A percentile compares a stretch with the other conserved stretches of the same genome.
These are phyloP conservation scores for Aureobasidium sp. DNA, from an alignment of 2,329 filamentous ascomycete species.

Conservation along the genomic window DNA sequence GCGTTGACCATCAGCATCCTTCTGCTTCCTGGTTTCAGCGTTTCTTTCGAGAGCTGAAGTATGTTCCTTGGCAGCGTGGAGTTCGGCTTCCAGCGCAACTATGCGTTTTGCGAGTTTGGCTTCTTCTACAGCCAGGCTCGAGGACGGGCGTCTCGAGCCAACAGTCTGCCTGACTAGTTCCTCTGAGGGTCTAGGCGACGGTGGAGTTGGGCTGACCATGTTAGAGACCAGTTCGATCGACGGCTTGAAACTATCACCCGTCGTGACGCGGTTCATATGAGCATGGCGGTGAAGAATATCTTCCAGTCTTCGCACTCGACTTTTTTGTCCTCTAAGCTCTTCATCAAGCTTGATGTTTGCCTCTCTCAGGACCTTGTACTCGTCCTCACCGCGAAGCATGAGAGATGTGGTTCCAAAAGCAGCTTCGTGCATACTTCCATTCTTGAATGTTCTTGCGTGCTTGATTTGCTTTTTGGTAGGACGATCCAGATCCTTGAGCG, in stretches of 20 bases:
- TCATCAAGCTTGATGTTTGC: slow-evolving; percentile 50
- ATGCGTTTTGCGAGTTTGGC: slow-evolving; percentile 54
- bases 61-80: slow-evolving; percentile 63
- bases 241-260: slow-evolving; percentile 23
- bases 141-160: slow-evolving; percentile 52
- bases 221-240: slow-evolving; percentile 14
- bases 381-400: slow-evolving; percentile 78
- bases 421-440: slow-evolving; percentile 90
- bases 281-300: slow-evolving; percentile 82
- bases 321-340: slow-evolving; percentile 76
- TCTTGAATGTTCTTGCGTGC: slow-evolving; percentile 88
- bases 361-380: slow-evolving; percentile 48
- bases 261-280: slow-evolving; percentile 42
- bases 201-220: slow-evolving; percentile 13
- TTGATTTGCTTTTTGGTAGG: slow-evolving; percentile 82
- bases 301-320: slow-evolving; percentile 85
- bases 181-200: slow-evolving; percentile 30
- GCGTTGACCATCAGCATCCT: slow-evolving; percentile 53
- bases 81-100: slow-evolving; percentile 65
- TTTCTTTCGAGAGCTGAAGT: slow-evolving; percentile 62
- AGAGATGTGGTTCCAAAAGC: slow-evolving; percentile 78
- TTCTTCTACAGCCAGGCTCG: slow-evolving; percentile 53
- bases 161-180: slow-evolving; percentile 49
- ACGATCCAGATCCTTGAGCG: slow-evolving; percentile 68
- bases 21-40: slow-evolving; percentile 42